These are phyloP conservation scores for Neoboletus brunneissimus DNA, from an alignment of 768 basidiomycete species.

Conservation along the genomic window DNA sequence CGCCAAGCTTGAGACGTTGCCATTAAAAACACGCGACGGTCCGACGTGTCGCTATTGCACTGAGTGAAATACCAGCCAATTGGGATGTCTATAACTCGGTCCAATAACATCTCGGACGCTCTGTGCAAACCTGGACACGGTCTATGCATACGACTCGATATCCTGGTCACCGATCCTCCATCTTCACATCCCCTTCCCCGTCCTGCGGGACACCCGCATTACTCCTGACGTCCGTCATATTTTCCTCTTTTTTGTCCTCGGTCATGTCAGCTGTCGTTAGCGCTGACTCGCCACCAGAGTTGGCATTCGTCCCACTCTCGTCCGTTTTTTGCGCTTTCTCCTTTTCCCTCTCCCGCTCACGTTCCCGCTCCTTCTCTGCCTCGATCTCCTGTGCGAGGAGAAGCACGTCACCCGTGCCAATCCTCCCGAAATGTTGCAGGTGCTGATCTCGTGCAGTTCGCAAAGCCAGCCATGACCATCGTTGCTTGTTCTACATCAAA, in stretches of 20 bases:
- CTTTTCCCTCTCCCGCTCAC: slow-evolving; percentile 36
- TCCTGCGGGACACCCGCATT: slow-evolving; percentile 21
- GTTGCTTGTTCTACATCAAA: slow-evolving; percentile 61
- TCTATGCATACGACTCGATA: not conserved
- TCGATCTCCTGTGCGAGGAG: slow-evolving; percentile 39
- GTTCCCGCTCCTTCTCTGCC: slow-evolving; percentile 36
- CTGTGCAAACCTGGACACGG: too few relatives aligned
- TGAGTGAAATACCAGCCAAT: not conserved
- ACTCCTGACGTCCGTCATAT: slow-evolving; percentile 19
- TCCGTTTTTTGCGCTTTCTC: slow-evolving; percentile 28
- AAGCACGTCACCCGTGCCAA: slow-evolving; percentile 73
- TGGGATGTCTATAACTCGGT: too few relatives aligned
- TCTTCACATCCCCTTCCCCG: slow-evolving; percentile 47
- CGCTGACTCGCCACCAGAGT: slow-evolving; percentile 35
- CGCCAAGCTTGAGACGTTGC: not conserved
- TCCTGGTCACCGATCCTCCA: slow-evolving; percentile 39
- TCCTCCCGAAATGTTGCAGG: slow-evolving; percentile 76
- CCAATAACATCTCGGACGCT: too few relatives aligned
- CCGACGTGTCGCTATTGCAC: not conserved
- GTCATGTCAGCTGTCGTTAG: slow-evolving; percentile 15
- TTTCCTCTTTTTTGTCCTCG: slow-evolving; percentile 28
- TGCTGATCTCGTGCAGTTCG: slow-evolving; percentile 72
- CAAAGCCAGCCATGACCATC: slow-evolving; percentile 78
- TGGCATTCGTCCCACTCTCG: slow-evolving; percentile 16
- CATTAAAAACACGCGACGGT: slow-evolving; percentile 18